Base-by-base conservation (phyloP, 73 alveolate genomes). In the Paramecium tetraurelia region DNA sequence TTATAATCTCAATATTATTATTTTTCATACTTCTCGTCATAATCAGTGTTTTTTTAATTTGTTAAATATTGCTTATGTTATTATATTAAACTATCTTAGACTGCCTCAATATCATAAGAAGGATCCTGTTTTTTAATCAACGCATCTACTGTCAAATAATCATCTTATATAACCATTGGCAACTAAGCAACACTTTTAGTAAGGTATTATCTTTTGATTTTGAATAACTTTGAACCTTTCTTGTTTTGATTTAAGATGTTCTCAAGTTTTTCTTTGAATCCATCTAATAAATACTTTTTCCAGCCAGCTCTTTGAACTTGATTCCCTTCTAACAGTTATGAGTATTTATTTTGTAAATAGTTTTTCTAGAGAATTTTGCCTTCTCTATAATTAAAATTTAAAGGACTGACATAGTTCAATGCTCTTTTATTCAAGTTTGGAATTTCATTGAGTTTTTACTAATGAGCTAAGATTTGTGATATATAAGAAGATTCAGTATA, bases 1-100 rank as follows among this genome's bases (percentile, higher is more conserved):
- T 21, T 35, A 22, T 38, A 75, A 75, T 75, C 87, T 75, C 59
- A 41, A 75, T 75, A 75, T 38, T 38, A 38, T 38, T 75, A 63
- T 63, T 63, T 75, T 75, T 41, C 58, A 80, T 80, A 80, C 90
- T 80, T 80, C 57, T 80, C 90, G 46, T 80, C 90, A 48, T 80
- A 80, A 80, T 80, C 90, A 4, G 57, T 48, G 7, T 35, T 80
- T 22, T 41, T 80, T 20, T 40, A 3, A 29, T 75, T 75, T 20
- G 46, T 21, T 48, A 80, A 80, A 18, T 21, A 41, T 1, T 24
- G 14, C 24, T 80, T 24, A 80, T 80, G 46, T 48, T 80, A 44
- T 20, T 80, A 27, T 24, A 80, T 80, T 59, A 80, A 24, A 10
- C 31, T 80, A 11, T 80, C 75, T n/a, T 80, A 40, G 12, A 80